Evolutionary conservation across 2,329 filamentous ascomycete genomes (phyloP).

Genomic region (Arthrobotrys pseudoclavata): DNA sequence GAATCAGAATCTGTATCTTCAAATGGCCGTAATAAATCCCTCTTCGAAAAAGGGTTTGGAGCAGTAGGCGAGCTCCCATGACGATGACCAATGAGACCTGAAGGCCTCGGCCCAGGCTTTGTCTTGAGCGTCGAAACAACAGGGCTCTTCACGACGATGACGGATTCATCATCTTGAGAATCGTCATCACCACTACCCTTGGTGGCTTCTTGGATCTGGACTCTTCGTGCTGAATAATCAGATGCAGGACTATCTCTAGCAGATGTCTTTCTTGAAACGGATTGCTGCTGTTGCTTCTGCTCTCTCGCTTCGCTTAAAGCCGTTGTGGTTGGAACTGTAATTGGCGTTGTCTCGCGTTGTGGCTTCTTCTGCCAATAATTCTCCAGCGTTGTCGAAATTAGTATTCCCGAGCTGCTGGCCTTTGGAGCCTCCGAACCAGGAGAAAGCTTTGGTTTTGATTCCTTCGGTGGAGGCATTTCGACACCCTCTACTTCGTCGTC

Average conservation of each 20-base stretch:
- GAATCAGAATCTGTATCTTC: constrained; percentile 25
- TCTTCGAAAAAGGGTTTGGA: constrained; percentile 30
- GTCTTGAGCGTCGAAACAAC: neutral
- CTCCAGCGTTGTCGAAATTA: constrained; percentile 37
- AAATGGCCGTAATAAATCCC: constrained; percentile 11
- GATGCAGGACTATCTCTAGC: neutral
- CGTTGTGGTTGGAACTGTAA: neutral
- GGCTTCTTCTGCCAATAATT: constrained; percentile 29
- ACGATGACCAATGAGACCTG: constrained; percentile 1
- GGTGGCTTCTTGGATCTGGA: neutral
- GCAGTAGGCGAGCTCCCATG: neutral
- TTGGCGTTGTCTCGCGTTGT: constrained; percentile 25
- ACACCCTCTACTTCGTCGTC: constrained; percentile 32
- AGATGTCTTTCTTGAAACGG: neutral
- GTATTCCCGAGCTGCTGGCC: constrained; percentile 13
- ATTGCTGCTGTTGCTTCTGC: neutral
- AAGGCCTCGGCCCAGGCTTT: constrained; percentile 7
- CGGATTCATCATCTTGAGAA: neutral
- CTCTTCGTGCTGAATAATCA: neutral
- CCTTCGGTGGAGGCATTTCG: constrained; percentile 23
- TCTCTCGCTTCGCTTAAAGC: neutral
- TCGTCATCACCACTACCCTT: neutral
- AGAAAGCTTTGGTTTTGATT: constrained; percentile 3
- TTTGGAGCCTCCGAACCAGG: constrained; percentile 1
- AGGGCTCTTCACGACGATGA: constrained; percentile 14